These are phyloP conservation scores for Periglandula ipomoeae DNA, from an alignment of 2,329 filamentous ascomycete species.

Conservation along the genomic window DNA sequence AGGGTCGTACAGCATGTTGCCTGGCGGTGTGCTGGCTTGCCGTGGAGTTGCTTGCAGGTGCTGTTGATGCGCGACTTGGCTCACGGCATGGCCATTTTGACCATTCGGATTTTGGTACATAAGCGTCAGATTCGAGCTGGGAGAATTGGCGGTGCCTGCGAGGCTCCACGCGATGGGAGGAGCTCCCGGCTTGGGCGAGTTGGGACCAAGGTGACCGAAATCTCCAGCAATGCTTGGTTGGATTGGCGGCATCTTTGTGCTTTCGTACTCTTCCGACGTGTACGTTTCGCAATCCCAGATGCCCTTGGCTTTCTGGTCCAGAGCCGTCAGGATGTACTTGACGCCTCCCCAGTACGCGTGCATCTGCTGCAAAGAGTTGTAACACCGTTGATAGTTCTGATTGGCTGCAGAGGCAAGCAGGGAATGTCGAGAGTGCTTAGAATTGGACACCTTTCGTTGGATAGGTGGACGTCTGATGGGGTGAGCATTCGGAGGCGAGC, in stretches of 20 bases:
- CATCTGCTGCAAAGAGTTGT: constrained; percentile 73
- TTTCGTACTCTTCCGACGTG: constrained; percentile 68
- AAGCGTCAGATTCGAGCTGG: constrained; percentile 72
- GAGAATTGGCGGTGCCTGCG: constrained; percentile 80
- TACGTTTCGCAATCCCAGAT: constrained; percentile 68
- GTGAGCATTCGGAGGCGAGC: constrained; percentile 33
- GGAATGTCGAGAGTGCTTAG: constrained; percentile 55
- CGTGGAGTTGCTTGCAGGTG: constrained; percentile 7
- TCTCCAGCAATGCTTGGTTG: constrained; percentile 25
- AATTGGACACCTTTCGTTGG: constrained; percentile 12
- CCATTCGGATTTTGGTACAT: constrained; percentile 54
- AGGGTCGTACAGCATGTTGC: constrained; percentile 52
- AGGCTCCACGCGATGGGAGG: constrained; percentile 70
- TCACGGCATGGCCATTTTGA: constrained; percentile 2
- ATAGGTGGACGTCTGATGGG: constrained; percentile 8
- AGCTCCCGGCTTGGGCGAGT: constrained; percentile 34
- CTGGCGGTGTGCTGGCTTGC: constrained; percentile 40
- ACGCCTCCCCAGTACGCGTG: constrained; percentile 80
- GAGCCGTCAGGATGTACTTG: constrained; percentile 75
- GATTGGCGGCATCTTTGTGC: constrained; percentile 44
- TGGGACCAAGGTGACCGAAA: constrained; percentile 31
- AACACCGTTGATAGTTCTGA: constrained; percentile 81
- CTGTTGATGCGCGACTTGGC: constrained; percentile 4
- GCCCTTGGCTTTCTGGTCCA: constrained; percentile 82
- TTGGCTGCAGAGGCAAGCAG: constrained; percentile 72